Percentiles rank a stretch among this genome's conserved stretches.
Evolutionary conservation across 768 basidiomycete species (phyloP).

Genomic region (Tricholoma sp.): DNA sequence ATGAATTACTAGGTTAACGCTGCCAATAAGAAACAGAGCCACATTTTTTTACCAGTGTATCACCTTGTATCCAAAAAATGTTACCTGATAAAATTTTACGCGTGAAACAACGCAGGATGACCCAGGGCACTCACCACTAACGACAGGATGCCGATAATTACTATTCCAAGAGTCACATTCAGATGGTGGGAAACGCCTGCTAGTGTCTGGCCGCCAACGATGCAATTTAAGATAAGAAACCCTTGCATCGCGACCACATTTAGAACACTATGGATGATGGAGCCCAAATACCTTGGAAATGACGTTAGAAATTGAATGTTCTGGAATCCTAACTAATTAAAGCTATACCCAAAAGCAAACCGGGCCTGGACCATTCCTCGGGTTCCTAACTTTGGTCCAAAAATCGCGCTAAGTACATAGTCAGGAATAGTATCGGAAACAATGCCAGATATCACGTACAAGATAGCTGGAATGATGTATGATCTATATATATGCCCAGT

Average conservation of each 20-base stretch:
- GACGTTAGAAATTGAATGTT: background rate
- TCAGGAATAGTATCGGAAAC: background rate
- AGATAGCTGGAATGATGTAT: slow-evolving; percentile 54
- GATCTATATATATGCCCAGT: too few relatives aligned
- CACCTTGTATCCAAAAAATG: slow-evolving; percentile 63
- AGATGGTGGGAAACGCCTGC: slow-evolving; percentile 43
- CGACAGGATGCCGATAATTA: slow-evolving; percentile 33
- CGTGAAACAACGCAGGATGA: slow-evolving; percentile 59
- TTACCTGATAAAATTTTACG: slow-evolving; percentile 27
- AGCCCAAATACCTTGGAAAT: slow-evolving; percentile 47
- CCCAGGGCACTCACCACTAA: slow-evolving; percentile 38
- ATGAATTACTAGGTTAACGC: background rate
- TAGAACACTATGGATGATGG: slow-evolving; percentile 44
- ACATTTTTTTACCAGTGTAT: slow-evolving; percentile 46
- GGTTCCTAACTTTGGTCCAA: slow-evolving; percentile 77
- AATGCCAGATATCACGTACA: slow-evolving; percentile 33
- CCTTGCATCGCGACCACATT: slow-evolving; percentile 60
- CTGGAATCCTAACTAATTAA: background rate
- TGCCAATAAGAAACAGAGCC: background rate
- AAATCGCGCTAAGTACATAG: slow-evolving; percentile 38
- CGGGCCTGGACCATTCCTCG: slow-evolving; percentile 71
- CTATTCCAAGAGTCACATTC: slow-evolving; percentile 33
- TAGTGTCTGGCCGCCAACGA: slow-evolving; percentile 66
- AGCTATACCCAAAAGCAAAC: slow-evolving; percentile 24
- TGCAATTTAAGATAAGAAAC: slow-evolving; percentile 62